phyloP scores from a whole-genome alignment of 331 rosid species.

The Spiraea crenata region DNA sequence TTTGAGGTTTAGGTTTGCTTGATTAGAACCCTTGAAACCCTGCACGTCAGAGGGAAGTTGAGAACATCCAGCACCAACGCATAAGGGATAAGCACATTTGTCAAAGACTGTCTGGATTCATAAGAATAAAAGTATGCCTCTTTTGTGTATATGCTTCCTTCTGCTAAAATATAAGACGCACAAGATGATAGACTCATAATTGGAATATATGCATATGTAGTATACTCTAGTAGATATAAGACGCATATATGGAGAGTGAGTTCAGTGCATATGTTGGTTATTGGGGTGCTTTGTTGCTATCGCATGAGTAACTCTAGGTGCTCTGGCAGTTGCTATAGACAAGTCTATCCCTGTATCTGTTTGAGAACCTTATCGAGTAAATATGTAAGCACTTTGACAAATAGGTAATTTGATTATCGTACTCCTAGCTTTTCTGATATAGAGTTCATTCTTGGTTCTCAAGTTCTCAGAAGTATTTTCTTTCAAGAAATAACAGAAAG shows the following conservation, averaged over 20 bases:
- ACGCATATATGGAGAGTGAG: background rate
- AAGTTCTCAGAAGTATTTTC: background rate
- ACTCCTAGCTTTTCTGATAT: background rate
- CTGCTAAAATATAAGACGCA: too few relatives aligned
- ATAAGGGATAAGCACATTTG: too few relatives aligned
- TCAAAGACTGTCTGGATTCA: too few relatives aligned
- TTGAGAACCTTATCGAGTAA: background rate
- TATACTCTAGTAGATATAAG: background rate
- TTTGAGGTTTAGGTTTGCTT: too few relatives aligned
- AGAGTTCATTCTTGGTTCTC: background rate
- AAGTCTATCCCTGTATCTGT: background rate
- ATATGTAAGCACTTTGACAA: background rate
- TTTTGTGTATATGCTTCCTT: too few relatives aligned
- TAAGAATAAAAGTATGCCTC: too few relatives aligned
- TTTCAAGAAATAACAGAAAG: background rate
- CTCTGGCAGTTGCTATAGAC: background rate
- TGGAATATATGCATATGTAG: background rate
- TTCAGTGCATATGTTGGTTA: background rate
- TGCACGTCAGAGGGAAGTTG: too few relatives aligned
- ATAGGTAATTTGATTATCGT: background rate
- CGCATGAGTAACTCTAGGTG: background rate
- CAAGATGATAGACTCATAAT: too few relatives aligned
- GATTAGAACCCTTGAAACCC: too few relatives aligned
- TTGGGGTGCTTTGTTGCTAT: background rate
- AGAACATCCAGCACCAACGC: too few relatives aligned